Percentiles rank a stretch among this genome's conserved stretches.
Evolutionary conservation across 2,329 filamentous ascomycete genomes (phyloP).

Genomic region (Aspergillus cejpii): DNA sequence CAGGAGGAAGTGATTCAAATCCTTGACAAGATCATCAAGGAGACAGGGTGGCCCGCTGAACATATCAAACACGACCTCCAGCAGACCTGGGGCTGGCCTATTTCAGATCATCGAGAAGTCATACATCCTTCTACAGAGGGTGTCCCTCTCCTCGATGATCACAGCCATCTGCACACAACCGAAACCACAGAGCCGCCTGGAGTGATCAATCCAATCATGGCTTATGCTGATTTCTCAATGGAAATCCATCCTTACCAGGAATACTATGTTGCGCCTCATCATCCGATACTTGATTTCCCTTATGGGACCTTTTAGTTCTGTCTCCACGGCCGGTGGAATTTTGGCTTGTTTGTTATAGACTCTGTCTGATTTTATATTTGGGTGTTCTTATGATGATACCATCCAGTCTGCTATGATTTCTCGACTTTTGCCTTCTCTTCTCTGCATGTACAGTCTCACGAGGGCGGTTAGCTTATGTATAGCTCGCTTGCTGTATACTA

Average conservation of each 20-base stretch:
- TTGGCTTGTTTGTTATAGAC: neutral
- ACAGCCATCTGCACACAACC: slow-evolving; percentile 10
- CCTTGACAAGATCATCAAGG: slow-evolving; percentile 64
- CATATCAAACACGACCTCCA: slow-evolving; percentile 67
- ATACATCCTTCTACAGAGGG: slow-evolving; percentile 6
- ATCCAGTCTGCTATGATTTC: neutral
- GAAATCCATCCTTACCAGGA: slow-evolving; percentile 76
- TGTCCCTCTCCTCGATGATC: slow-evolving; percentile 12
- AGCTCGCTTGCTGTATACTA: neutral
- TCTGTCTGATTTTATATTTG: neutral
- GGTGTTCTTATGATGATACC: neutral
- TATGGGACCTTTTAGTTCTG: slow-evolving; percentile 17
- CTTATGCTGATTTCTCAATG: slow-evolving; percentile 65
- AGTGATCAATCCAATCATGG: slow-evolving; percentile 64
- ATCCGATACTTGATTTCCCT: slow-evolving; percentile 22
- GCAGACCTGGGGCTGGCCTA: slow-evolving; percentile 67
- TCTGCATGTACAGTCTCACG: neutral
- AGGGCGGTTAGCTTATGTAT: neutral
- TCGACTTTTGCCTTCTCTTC: neutral
- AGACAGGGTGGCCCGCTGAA: slow-evolving; percentile 71
- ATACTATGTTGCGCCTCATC: slow-evolving; percentile 64
- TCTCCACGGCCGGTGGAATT: neutral
- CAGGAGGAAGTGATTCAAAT: slow-evolving; percentile 76
- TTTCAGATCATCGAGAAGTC: slow-evolving; percentile 31
- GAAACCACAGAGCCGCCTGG: slow-evolving; percentile 35